Evolutionary conservation across 805 yeast species (phyloP).

Genomic region (Teunomyces funiuensis): DNA sequence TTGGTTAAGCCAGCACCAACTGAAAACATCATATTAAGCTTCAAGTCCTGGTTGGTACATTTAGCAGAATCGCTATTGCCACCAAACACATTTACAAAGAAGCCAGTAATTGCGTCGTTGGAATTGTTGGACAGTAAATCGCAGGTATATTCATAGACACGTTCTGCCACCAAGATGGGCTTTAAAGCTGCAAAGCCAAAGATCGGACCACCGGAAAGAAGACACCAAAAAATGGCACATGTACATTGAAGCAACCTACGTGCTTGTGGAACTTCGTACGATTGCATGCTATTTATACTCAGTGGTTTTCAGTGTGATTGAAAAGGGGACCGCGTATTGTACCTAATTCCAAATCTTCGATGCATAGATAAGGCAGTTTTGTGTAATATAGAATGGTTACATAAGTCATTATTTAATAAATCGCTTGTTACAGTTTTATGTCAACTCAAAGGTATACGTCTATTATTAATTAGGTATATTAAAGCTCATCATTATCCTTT

Average conservation of each 20-base stretch:
- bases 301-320: too few relatives aligned
- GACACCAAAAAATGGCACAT: slow-evolving; percentile 85
- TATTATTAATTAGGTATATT: background rate
- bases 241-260: slow-evolving; percentile 25
- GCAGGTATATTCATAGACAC: slow-evolving; percentile 70
- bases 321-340: background rate
- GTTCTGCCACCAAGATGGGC: slow-evolving; percentile 74
- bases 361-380: slow-evolving; percentile 2
- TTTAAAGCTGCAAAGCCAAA: slow-evolving; percentile 96
- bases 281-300: slow-evolving; percentile 1
- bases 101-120: slow-evolving; percentile 7
- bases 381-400: background rate
- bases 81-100: background rate
- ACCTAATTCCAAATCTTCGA: background rate
- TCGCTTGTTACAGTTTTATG: background rate
- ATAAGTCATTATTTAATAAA: background rate
- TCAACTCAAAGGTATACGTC: too few relatives aligned
- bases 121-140: slow-evolving; percentile 25
- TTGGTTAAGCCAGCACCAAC: slow-evolving; percentile 58
- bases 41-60: slow-evolving; percentile 54
- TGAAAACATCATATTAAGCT: slow-evolving; percentile 58
- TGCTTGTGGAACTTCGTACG: slow-evolving; percentile 13
- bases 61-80: slow-evolving; percentile 28
- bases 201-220: slow-evolving; percentile 88
- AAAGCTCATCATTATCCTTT: slow-evolving; percentile 1